phyloP scores from a whole-genome alignment of 176 grass and related monocot species.

The Aegilops tauschii region DNA sequence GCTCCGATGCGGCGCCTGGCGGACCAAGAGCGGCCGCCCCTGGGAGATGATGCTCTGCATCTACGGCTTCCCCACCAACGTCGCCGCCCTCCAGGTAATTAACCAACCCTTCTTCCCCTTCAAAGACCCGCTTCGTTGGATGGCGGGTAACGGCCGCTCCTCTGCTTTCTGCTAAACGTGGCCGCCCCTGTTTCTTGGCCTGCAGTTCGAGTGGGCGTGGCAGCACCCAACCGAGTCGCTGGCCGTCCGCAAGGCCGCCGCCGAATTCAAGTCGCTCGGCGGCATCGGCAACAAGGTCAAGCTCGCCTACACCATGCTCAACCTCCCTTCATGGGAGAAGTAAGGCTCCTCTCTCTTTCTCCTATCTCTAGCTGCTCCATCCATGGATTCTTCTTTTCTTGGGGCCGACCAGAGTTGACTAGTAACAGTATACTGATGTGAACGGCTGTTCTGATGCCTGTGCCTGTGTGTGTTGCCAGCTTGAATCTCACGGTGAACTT shows the following conservation, averaged over 20 bases:
- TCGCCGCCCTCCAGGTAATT: conserved; percentile 78
- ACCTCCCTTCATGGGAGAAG: conserved; percentile 86
- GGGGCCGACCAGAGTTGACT: background rate
- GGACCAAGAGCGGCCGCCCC: conserved; percentile 67
- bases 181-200: background rate
- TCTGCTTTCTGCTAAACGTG: background rate
- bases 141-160: background rate
- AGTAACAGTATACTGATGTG: background rate
- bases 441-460: background rate
- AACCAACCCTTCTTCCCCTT: no score
- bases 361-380: background rate
- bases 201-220: conserved; percentile 99
- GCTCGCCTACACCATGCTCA: conserved; percentile 88
- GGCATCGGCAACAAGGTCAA: conserved; percentile 87
- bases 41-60: conserved; percentile 99
- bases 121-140: background rate
- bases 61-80: conserved; percentile 81
- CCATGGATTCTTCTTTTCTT: background rate
- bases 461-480: conserved; percentile 32
- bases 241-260: conserved; percentile 80
- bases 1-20: conserved; percentile 63
- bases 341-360: background rate
- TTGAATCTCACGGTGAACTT: conserved; percentile 89
- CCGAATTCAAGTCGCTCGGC: conserved; percentile 75
- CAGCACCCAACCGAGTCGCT: conserved; percentile 81